phyloP scores from a whole-genome alignment of 176 grass and related monocot species.

The Triticum aestivum region DNA sequence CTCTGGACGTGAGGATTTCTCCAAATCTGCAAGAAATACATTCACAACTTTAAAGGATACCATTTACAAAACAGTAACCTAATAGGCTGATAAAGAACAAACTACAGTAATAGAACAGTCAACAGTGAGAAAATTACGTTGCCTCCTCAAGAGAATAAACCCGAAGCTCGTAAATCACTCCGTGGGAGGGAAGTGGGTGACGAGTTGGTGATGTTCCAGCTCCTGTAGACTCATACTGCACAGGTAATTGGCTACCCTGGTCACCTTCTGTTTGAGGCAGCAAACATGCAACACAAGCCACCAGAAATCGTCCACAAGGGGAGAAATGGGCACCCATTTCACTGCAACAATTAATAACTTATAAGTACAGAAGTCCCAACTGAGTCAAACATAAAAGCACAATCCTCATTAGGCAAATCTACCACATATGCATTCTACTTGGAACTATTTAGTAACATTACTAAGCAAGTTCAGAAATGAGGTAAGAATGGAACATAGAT shows the following conservation, averaged over 20 bases:
- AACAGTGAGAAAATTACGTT: conserved; percentile 50
- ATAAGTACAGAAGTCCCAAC: conserved; percentile 30
- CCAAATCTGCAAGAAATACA: conserved; percentile 70
- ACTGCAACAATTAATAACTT: conserved; percentile 55
- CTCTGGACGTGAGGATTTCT: conserved; percentile 74
- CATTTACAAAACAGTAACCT: conserved; percentile 24
- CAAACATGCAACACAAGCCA: conserved; percentile 97
- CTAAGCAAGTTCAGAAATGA: conserved; percentile 14
- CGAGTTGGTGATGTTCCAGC: conserved; percentile 89
- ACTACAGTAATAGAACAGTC: conserved; percentile 8
- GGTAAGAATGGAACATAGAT: neutral
- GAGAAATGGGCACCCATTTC: conserved; percentile 99
- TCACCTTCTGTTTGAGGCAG: conserved; percentile 86
- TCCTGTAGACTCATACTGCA: conserved; percentile 70
- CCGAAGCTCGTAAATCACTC: conserved; percentile 97
- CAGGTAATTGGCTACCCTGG: conserved; percentile 55
- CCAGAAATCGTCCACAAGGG: conserved; percentile 92
- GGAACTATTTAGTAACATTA: conserved; percentile 11
- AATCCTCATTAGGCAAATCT: neutral
- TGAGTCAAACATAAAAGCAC: conserved; percentile 21
- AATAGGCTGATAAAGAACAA: neutral
- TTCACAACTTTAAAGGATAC: conserved; percentile 20
- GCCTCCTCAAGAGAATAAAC: conserved; percentile 96
- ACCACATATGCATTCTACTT: conserved; percentile 13
- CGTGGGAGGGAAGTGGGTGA: conserved; percentile 82